Evolutionary conservation across 192 early-diverging fungal genomes (phyloP).

Genomic region (Backusella psychrophila): DNA sequence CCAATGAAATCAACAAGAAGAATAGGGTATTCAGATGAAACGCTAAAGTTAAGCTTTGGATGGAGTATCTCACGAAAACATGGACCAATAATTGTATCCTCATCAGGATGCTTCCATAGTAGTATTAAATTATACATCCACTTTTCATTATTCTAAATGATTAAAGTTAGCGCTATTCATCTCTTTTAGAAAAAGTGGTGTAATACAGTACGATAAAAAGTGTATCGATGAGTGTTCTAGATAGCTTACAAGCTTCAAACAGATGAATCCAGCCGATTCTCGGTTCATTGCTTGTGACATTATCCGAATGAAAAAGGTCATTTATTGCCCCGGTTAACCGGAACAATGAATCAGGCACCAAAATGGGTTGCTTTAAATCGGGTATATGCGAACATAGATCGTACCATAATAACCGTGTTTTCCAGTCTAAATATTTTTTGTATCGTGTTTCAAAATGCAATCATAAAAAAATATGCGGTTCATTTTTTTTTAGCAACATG

Average conservation of each 20-base stretch:
- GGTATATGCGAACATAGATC: neutral
- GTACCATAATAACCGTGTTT: slow-evolving; percentile 10
- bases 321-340: slow-evolving; percentile 7
- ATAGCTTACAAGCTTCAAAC: slow-evolving; percentile 4
- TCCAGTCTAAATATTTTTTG: slow-evolving; percentile 8
- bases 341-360: slow-evolving; percentile 7
- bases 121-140: slow-evolving; percentile 18
- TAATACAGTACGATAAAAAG: slow-evolving; percentile 7
- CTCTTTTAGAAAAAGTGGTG: neutral
- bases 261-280: neutral
- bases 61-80: neutral
- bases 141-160: neutral
- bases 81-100: neutral
- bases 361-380: neutral
- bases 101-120: neutral
- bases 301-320: neutral
- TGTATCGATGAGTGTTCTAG: neutral
- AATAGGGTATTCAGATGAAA: neutral
- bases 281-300: neutral
- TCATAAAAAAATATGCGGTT: neutral
- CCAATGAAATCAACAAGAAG: slow-evolving; percentile 8
- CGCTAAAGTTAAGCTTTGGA: neutral
- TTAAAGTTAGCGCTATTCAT: neutral
- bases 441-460: neutral
- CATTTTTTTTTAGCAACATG: neutral